Evolutionary conservation across 2,329 filamentous ascomycete species (phyloP).

Genomic region (Epichloe elymi): DNA sequence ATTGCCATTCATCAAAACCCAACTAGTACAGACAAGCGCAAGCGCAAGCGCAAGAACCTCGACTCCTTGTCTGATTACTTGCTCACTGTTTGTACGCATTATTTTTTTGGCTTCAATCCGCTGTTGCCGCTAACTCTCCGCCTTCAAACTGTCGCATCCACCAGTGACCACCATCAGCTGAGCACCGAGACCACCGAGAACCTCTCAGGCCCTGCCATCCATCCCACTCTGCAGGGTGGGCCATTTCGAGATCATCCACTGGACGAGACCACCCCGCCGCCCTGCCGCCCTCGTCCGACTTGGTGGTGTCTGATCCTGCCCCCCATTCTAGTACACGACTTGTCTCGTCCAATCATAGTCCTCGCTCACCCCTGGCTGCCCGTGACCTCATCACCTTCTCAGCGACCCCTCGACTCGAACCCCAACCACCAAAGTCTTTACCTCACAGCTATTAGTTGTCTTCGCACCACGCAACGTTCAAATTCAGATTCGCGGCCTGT

Average conservation of each 20-base stretch:
- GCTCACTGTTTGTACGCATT: background rate
- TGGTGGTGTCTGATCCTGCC: slow-evolving; percentile 5
- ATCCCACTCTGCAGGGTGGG: slow-evolving; percentile 1
- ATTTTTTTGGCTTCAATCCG: background rate
- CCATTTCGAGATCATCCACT: slow-evolving; percentile 1
- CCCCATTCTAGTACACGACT: background rate
- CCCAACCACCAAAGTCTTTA: background rate
- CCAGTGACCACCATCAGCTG: slow-evolving; percentile 1
- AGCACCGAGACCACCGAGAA: background rate
- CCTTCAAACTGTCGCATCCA: background rate
- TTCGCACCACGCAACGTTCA: slow-evolving; percentile 4
- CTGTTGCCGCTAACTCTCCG: background rate
- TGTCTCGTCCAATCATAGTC: slow-evolving; percentile 10
- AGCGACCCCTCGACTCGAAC: slow-evolving; percentile 4
- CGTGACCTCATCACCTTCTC: slow-evolving; percentile 15
- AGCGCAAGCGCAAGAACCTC: background rate
- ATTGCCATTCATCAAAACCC: background rate
- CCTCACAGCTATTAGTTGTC: background rate
- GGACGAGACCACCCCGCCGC: slow-evolving; percentile 5
- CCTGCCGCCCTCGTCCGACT: slow-evolving; percentile 1
- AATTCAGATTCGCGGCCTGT: background rate
- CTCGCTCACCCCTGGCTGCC: slow-evolving; percentile 7
- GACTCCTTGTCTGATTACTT: background rate
- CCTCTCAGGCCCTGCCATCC: background rate
- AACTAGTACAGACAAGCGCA: background rate